Base-by-base conservation (phyloP, 768 basidiomycete species). In the Tulasnella sp. region DNA sequence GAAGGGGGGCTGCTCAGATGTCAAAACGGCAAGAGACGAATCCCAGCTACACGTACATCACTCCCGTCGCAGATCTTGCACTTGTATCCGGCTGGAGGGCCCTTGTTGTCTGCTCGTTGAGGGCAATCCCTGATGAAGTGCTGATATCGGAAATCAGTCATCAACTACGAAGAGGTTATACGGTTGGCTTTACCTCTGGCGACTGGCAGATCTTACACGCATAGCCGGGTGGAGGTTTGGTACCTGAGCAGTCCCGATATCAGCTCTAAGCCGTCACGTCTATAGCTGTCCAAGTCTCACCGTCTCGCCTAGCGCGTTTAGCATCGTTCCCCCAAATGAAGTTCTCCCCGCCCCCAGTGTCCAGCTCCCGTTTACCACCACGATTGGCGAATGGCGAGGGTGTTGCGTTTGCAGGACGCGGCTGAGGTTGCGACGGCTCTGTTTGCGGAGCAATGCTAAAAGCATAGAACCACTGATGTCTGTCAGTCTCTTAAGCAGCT, bases 401-500 rank as follows among this genome's bases (percentile, higher is more conserved):
- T 0, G 93, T 92, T 0, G 86, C 83, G 80, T 94, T 93, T 0
- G 86, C 80, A 19, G 93, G 92, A 5, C 80, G 85, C 25, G 85
- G 81, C 49, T 39, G 79, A 17, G 81, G 79, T 9, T 85, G 81
- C 19, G 84, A 79, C 5, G 85, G 80, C 31, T 84, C 82, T 64
- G 25, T 45, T 36, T 86, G 85, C 2, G 93, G 89, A 0, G 88
- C 83, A 72, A 99, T 92, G 34, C 89, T 90, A 83, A 98, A 99
- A 1, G 97, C 97, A 83, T 99, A 99, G 84, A 97, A 98, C 92
- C 94, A 98, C 96, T 98, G 79, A 25, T 76, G 67, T 11, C 0
- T 49, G 45, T 72, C 78, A 79, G 52, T 76, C 58, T 42, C 71
- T 19, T 36, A 12, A 25, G 12, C 17, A 42, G 3, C n/a, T 25